These are phyloP conservation scores for Babjeviella inositovora DNA, from an alignment of 805 yeast species.

Conservation along the genomic window DNA sequence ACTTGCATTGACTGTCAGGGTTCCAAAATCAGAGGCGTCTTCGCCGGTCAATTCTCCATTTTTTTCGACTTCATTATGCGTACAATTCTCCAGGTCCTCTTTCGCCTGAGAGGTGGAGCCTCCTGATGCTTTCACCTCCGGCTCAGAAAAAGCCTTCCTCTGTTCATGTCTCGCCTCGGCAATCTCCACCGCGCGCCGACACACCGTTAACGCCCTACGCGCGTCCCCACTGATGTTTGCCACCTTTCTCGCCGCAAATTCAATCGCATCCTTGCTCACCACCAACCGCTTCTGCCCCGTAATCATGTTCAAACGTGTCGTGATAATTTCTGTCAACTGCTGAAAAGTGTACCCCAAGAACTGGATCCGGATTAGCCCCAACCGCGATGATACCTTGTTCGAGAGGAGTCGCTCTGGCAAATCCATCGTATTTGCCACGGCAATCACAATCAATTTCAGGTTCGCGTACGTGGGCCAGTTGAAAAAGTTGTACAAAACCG, in stretches of 20 bases:
- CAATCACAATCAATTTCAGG: conserved; percentile 74
- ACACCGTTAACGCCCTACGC: conserved; percentile 75
- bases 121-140: no score
- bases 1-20: no score
- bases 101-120: no score
- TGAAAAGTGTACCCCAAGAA: conserved; percentile 79
- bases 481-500: conserved; percentile 87
- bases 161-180: conserved; percentile 50
- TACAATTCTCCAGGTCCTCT: no score
- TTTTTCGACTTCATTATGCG: conserved; percentile 5
- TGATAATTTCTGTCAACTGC: conserved; percentile 63
- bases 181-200: conserved; percentile 78
- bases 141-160: conserved; percentile 7
- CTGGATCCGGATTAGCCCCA: conserved; percentile 76
- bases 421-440: conserved; percentile 96
- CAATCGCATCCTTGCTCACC: conserved; percentile 60
- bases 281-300: conserved; percentile 22
- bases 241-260: conserved; percentile 84
- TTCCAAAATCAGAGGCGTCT: no score
- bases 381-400: conserved; percentile 79
- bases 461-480: conserved; percentile 87
- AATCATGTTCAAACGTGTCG: conserved; percentile 38
- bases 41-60: conserved; percentile 3
- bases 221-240: conserved; percentile 98
- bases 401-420: conserved; percentile 79